Percentiles rank a stretch among this genome's conserved stretches.
Conservation (phyloP, 805 yeast species). For the Myxozyma vanderwaltii region DNA sequence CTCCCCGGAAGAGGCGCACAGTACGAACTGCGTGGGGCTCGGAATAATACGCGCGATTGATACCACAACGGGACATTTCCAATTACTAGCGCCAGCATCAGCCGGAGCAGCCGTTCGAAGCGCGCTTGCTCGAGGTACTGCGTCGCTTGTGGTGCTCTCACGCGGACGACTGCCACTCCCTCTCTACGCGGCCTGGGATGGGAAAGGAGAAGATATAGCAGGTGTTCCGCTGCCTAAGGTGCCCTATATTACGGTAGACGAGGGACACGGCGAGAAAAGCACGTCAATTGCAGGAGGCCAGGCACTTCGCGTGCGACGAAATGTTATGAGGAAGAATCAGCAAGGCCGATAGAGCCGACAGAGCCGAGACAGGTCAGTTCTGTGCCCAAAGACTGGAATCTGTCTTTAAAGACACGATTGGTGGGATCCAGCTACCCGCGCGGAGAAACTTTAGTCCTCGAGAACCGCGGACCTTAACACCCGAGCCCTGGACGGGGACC, state of each 20-base stretch:
- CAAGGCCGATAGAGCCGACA: background rate
- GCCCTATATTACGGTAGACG: constrained; percentile 22
- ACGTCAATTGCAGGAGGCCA: constrained; percentile 14
- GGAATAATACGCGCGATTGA: constrained; percentile 27
- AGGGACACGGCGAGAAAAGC: background rate
- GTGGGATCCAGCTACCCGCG: background rate
- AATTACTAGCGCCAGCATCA: constrained; percentile 11
- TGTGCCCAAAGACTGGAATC: too few relatives aligned
- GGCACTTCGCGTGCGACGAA: constrained; percentile 26
- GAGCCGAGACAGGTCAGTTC: too few relatives aligned
- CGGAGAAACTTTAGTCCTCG: constrained; percentile 4
- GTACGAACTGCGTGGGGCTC: constrained; percentile 22
- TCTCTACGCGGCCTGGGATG: constrained; percentile 22
- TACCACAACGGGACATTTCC: background rate
- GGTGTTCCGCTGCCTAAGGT: constrained; percentile 15
- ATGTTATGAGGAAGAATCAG: constrained; percentile 26
- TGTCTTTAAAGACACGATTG: too few relatives aligned
- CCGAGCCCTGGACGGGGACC: too few relatives aligned
- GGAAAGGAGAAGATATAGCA: constrained; percentile 12
- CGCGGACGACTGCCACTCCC: constrained; percentile 28
- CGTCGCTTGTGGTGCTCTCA: constrained; percentile 5
- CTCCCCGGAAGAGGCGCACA: background rate
- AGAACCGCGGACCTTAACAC: background rate
- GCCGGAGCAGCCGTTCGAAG: background rate
- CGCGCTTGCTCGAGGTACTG: background rate